Evolutionary conservation across 768 basidiomycete genomes (phyloP), one percentile per base, ranked within the genome.

Genomic region (Udeniomyces megalosporus): DNA sequence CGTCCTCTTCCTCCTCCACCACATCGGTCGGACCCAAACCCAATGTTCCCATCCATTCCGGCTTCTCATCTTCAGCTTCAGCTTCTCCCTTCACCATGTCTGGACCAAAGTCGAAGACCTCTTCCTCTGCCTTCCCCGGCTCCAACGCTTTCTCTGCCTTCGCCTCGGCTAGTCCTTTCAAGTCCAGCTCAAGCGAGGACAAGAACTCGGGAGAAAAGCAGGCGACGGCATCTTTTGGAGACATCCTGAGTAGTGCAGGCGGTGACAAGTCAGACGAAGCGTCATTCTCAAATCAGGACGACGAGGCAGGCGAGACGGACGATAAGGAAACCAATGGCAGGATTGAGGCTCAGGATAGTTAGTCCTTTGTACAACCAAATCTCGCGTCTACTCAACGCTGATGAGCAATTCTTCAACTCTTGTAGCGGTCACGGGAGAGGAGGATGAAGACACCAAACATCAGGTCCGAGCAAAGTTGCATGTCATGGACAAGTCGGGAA

Each of bases 371-470:
- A 38, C 17, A 2, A 4, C 35, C 28, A 20, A 26, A 15, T n/a
- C 24, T 4, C 3, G 15, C 5, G 15, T 29, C 4, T 12, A 1
- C 1, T 38, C 38, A 34, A 49, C 26, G 14, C 47, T 45, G 31
- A 0, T 20, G 45, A n/a, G 28, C 56, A 55, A 35, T 20, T 10
- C 2, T 52, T 14, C 2, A 4, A 32, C 17, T 8, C 2, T 42
- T 11, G 31, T 61, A 76, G 75, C 72, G 8, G 66, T 65, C 24
- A 76, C 75, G 1, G 75, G 75, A 10, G 75, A 76, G 62, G 75
- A 76, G 57, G 72, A 74, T 20, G 75, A 76, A 54, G 70, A 70
- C 31, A 75, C 73, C 4, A 47, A 70, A 4, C 72, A 72, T 57
- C 71, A 72, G 51, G 70, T 70, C 11, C 72, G 75, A 31, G 67